Percentiles rank a stretch among this genome's conserved stretches.
phyloP scores from a whole-genome alignment of 116 monocot species.

The Zostera marina region DNA sequence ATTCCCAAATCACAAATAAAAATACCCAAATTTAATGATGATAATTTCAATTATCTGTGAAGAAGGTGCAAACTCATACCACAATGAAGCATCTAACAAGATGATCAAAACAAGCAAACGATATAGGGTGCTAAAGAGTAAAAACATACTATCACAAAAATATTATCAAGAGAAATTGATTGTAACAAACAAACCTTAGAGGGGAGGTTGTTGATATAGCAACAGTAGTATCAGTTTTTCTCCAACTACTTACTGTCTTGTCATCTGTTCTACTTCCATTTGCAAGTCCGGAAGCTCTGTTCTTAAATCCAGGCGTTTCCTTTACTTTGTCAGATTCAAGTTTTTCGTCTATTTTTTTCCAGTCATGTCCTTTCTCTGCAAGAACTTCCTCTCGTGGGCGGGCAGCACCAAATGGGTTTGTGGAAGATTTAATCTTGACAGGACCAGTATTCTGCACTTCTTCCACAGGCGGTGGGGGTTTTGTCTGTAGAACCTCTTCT shows the following conservation, averaged over 20 bases:
- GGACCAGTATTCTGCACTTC: no score
- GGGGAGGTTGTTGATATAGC: slow-evolving; percentile 6
- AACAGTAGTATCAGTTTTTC: slow-evolving; percentile 32
- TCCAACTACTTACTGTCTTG: slow-evolving; percentile 54
- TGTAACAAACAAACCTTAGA: slow-evolving; percentile 27
- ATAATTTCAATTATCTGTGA: no score
- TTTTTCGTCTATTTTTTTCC: slow-evolving; percentile 83
- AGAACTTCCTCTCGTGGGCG: slow-evolving; percentile 84
- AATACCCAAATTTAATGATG: no score
- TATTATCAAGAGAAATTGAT: no score
- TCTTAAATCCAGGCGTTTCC: slow-evolving; percentile 16
- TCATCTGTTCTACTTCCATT: slow-evolving; percentile 12
- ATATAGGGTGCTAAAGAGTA: no score
- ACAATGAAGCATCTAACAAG: no score
- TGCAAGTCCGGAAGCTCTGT: slow-evolving; percentile 20
- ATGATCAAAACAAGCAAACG: no score
- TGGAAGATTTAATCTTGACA: slow-evolving; percentile 17
- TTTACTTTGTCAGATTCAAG: slow-evolving; percentile 36
- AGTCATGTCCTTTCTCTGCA: slow-evolving; percentile 84
- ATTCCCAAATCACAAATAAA: no score
- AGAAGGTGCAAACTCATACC: no score
- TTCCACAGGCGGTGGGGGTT: no score
- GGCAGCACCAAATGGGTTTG: slow-evolving; percentile 79
- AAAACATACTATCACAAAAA: no score
- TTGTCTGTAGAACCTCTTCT: not conserved